phyloP scores from a whole-genome alignment of 2,329 filamentous ascomycete species.

The Pestalotiopsis sp. region DNA sequence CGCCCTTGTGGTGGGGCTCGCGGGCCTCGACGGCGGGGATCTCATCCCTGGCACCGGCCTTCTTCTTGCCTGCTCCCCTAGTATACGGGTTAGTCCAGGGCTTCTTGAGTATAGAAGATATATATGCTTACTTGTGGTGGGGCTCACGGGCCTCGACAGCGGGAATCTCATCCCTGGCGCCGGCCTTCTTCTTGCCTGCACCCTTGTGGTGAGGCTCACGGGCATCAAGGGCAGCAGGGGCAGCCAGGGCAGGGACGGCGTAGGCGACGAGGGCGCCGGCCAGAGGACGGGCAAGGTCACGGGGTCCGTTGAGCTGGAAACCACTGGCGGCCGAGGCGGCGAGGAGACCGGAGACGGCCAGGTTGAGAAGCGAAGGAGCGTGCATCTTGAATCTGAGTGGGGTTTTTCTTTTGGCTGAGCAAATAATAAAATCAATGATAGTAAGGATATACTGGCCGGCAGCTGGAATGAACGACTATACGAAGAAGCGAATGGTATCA shows the following conservation, averaged over 20 bases:
- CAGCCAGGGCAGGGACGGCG: constrained; percentile 24
- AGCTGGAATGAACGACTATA: constrained; percentile 28
- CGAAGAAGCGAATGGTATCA: constrained; percentile 16
- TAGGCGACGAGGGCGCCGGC: constrained; percentile 30
- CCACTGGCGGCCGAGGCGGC: constrained; percentile 31
- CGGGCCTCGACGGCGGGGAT: constrained; percentile 12
- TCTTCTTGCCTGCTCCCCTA: constrained; percentile 3
- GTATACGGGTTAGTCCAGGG: constrained; percentile 16
- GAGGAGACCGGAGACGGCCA: constrained; percentile 31
- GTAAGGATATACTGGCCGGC: constrained; percentile 25
- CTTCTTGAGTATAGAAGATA: constrained; percentile 8
- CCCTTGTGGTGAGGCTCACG: constrained; percentile 14
- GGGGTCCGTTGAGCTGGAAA: constrained; percentile 26
- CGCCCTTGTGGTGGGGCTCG: constrained; percentile 13
- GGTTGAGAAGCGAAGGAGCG: constrained; percentile 31
- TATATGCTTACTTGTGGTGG: not conserved
- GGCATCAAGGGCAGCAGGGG: constrained; percentile 12
- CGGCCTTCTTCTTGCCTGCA: constrained; percentile 7
- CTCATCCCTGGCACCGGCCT: constrained; percentile 15
- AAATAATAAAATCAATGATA: constrained; percentile 15
- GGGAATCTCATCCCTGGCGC: constrained; percentile 12
- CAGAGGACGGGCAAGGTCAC: constrained; percentile 23
- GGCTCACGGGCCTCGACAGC: constrained; percentile 16
- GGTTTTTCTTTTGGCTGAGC: not conserved
- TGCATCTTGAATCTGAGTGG: constrained; percentile 28